Evolutionary conservation across 139 green algal species (phyloP), one percentile per base, ranked within the genome.

Genomic region (Coelastrella sp.): DNA sequence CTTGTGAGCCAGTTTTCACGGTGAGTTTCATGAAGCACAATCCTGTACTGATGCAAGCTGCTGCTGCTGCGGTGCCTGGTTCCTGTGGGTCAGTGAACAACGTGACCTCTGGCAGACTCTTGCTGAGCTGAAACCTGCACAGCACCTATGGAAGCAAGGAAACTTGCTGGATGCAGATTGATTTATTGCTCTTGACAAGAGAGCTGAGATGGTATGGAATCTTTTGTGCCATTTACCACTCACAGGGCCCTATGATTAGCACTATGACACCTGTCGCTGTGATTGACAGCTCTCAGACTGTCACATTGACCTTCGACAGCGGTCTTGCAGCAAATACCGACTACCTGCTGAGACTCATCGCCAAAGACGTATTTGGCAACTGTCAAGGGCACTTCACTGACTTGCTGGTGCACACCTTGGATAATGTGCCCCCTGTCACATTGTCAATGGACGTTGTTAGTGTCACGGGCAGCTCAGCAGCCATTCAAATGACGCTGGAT

Each of bases 271-370:
- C 66, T 70, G 27, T 74, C 0, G 6, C 66, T 58, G 66, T 66
- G 7, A 4, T 6, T 11, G 57, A 35, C 61, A 65, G 58, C 27
- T 78, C 35, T 58, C 60, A 92, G 68, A 19, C 58, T 1, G 75
- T 92, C 76, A 56, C 19, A 19, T 72, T 94, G 25, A 56, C 8
- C 5, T 94, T 91, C 78, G 68, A 70, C 15, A 25, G 68, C 7
- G 87, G 91, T 22, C 17, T 93, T 17, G 80, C 82, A 0, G 56
- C 89, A 60, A 93, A 93, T 57, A 93, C 73, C 58, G 88, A 93
- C 65, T 95, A 95, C 87, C 83, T 49, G 1, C 82, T 92, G 12
- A 82, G 61, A 4, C 78, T 95, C 8, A 66, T 93, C 0, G 93
- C 91, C 0, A 60, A 27, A 0, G 93, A 95, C 82, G 5, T 60